Evolutionary conservation across 192 early-diverging fungal genomes (phyloP).

Genomic region (Backusella liffmaniae): DNA sequence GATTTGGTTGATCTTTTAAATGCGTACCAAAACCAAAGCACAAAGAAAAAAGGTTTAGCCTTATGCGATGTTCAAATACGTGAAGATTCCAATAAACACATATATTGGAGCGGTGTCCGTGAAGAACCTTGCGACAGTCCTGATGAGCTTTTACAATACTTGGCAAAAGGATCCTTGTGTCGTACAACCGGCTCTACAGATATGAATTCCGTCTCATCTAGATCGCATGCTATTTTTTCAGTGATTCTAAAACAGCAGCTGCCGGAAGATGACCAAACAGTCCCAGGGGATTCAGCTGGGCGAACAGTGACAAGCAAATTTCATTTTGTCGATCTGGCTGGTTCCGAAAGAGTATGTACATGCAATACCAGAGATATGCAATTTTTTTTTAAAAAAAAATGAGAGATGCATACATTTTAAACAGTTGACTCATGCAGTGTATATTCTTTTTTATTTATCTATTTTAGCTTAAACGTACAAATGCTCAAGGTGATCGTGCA

Average conservation of each 20-base stretch:
- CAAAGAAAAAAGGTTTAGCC: background rate
- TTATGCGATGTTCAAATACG: conserved; percentile 46
- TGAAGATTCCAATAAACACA: conserved; percentile 83
- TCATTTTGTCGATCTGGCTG: conserved; percentile 99
- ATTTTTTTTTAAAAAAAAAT: background rate
- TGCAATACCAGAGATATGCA: conserved; percentile 1
- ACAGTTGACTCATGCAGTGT: background rate
- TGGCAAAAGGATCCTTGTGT: conserved; percentile 55
- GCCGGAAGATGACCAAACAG: conserved; percentile 26
- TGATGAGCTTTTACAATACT: conserved; percentile 52
- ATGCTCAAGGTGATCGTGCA: conserved; percentile 87
- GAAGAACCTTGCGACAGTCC: conserved; percentile 72
- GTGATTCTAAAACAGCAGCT: conserved; percentile 81
- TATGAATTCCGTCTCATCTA: conserved; percentile 93
- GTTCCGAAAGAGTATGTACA: conserved; percentile 74
- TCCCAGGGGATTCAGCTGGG: conserved; percentile 16
- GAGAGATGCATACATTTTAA: background rate
- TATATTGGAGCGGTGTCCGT: conserved; percentile 80
- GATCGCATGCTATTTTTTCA: conserved; percentile 97
- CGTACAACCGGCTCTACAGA: conserved; percentile 90
- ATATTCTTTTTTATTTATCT: background rate
- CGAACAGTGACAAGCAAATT: conserved; percentile 67
- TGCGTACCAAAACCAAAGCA: conserved; percentile 30
- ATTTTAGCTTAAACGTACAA: conserved; percentile 78
- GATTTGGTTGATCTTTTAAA: conserved; percentile 86